Evolutionary conservation across 495 filamentous ascomycete genomes (phyloP).

Genomic region (Penicillium samsonianum): DNA sequence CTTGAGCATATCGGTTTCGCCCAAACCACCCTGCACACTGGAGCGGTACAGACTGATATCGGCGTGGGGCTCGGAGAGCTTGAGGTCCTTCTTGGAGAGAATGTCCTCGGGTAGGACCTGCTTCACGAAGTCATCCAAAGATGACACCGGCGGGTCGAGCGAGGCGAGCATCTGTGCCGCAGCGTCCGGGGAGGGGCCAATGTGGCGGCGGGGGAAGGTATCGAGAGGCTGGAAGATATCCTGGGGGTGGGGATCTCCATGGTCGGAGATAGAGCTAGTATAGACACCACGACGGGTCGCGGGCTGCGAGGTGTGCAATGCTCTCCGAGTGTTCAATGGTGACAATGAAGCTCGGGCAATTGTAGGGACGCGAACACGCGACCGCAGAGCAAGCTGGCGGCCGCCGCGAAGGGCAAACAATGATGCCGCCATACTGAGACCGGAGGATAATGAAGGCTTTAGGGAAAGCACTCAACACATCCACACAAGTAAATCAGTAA

Average conservation of each 20-base stretch:
- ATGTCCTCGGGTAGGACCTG: conserved; percentile 86
- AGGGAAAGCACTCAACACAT: conserved; percentile 20
- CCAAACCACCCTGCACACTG: conserved; percentile 55
- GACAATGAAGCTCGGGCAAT: conserved; percentile 32
- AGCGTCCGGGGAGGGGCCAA: conserved; percentile 78
- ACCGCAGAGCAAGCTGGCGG: conserved; percentile 45
- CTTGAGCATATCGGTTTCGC: conserved; percentile 69
- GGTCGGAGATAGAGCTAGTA: conserved; percentile 43
- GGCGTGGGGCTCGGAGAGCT: conserved; percentile 37
- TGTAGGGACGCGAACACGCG: conserved; percentile 35
- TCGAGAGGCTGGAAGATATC: conserved; percentile 53
- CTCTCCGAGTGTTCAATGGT: conserved; percentile 27
- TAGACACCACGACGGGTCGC: conserved; percentile 40
- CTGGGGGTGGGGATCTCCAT: conserved; percentile 45
- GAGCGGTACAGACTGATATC: conserved; percentile 45
- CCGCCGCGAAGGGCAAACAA: conserved; percentile 45
- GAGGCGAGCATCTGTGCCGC: conserved; percentile 77
- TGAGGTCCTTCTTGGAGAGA: conserved; percentile 64
- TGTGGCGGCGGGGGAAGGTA: conserved; percentile 86
- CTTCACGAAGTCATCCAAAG: conserved; percentile 83
- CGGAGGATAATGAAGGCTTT: conserved; percentile 17
- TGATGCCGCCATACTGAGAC: conserved; percentile 41
- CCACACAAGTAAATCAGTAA: conserved; percentile 14
- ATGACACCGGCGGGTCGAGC: conserved; percentile 71
- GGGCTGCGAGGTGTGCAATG: conserved; percentile 31